Percentiles rank a stretch among this genome's conserved stretches.
These are phyloP conservation scores for Metarhizium album DNA, from an alignment of 2,329 filamentous ascomycete species.

Conservation along the genomic window DNA sequence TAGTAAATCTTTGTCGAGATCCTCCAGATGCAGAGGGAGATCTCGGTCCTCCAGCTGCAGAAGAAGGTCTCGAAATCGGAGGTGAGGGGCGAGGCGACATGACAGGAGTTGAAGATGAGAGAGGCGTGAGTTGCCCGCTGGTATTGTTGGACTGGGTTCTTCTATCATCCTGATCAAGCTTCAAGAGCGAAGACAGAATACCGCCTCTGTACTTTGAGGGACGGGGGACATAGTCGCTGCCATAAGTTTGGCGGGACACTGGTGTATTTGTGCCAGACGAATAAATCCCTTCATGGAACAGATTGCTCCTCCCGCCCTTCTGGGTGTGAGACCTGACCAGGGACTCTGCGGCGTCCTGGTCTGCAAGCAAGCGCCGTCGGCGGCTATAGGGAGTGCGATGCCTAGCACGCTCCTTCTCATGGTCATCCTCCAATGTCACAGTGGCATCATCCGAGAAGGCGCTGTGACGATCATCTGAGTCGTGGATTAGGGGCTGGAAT, in stretches of 20 bases:
- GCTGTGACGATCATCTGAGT: conserved; percentile 17
- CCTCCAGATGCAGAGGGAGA: conserved; percentile 26
- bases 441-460: conserved; percentile 11
- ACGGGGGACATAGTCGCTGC: conserved; percentile 48
- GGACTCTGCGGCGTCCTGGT: conserved; percentile 21
- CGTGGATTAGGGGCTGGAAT: conserved; percentile 22
- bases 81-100: conserved; percentile 33
- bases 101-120: conserved; percentile 25
- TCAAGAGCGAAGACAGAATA: conserved; percentile 61
- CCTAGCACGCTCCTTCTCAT: conserved; percentile 9
- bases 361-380: conserved; percentile 10
- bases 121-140: conserved; percentile 32
- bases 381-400: conserved; percentile 16
- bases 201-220: conserved; percentile 62
- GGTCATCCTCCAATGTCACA: conserved; percentile 2
- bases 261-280: conserved; percentile 28
- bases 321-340: conserved; percentile 24
- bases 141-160: conserved; percentile 20
- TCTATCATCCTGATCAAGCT: conserved; percentile 49
- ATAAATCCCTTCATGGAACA: conserved; percentile 18
- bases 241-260: conserved; percentile 36
- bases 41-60: conserved; percentile 25
- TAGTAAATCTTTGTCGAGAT: conserved; percentile 23
- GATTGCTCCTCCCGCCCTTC: conserved; percentile 17
- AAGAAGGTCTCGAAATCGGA: conserved; percentile 28